Evolutionary conservation across 2,329 filamentous ascomycete species (phyloP), one percentile per base, ranked within the genome.

Genomic region (Penicillium sp.): DNA sequence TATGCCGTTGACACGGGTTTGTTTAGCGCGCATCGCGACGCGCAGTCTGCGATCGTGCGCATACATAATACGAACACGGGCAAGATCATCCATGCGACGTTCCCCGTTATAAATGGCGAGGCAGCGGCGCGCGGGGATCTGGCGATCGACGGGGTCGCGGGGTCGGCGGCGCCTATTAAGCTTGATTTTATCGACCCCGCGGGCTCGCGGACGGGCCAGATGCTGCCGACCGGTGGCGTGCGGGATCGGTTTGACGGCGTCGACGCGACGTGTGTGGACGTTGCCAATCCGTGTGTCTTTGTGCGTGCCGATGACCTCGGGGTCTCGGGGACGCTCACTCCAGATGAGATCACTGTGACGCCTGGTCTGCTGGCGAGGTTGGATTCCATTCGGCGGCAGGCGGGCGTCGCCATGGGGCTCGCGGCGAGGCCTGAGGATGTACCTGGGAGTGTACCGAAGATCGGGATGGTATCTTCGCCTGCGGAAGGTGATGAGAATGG

Each of bases 41-140:
- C 56, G 3, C 29, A 46, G n/a, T 44, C 30, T 7, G 44, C 45
- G 15, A 66, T 57, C 45, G 66, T 92, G 13, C 79, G 84, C 58
- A 86, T 92, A 44, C 82, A 84, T 69, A 92, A 93, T 72, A 91
- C 89, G 1, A 92, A 92, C 67, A 92, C 90, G 0, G 77, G 78
- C 19, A 91, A 91, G 70, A 73, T 88, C 29, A 86, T 91, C 60
- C 75, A 84, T 47, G 82, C 85, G 1, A 83, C 78, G 0, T 90
- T 91, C 66, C 76, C 79, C 0, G 79, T 88, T 2, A 71, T 76
- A 0, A 81, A 80, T 1, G 80, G 76, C 0, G 80, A 85, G 61
- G 79, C 84, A 2, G 80, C 80, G 2, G 76, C 81, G 2, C 64
- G 76, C 7, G 88, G 88, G 0, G 79, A 84, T 11, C 89, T 88